These are phyloP conservation scores for Silene vulgaris DNA, from an alignment of 179 eudicot species.

Conservation along the genomic window DNA sequence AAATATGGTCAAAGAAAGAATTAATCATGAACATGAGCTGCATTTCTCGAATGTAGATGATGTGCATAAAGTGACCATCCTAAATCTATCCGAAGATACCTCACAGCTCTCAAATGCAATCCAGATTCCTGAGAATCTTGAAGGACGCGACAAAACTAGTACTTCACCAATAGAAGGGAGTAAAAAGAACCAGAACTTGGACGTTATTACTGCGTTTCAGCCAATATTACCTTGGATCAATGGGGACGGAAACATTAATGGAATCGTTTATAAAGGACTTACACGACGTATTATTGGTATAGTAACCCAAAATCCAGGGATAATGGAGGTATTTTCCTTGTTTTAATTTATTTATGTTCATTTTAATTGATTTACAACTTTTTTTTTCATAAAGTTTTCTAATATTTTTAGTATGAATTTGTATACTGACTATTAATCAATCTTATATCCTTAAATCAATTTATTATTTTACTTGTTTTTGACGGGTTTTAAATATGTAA, in stretches of 20 bases:
- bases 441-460: too few relatives aligned
- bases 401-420: not conserved
- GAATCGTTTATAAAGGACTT: conserved; percentile 65
- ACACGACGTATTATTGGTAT: conserved; percentile 78
- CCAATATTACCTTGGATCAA: conserved; percentile 94
- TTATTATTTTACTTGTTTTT: not conserved
- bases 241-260: conserved; percentile 82
- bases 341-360: not conserved
- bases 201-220: conserved; percentile 31
- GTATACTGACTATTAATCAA: not conserved
- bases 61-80: conserved; percentile 63
- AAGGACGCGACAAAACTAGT: conserved; percentile 30
- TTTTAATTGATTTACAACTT: too few relatives aligned
- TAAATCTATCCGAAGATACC: conserved; percentile 56
- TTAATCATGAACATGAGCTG: conserved; percentile 24
- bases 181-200: conserved; percentile 29
- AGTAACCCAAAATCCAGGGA: conserved; percentile 90
- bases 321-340: conserved; percentile 58
- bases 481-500: not conserved
- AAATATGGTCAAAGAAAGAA: conserved; percentile 25
- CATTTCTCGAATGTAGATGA: conserved; percentile 31
- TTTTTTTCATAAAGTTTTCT: not conserved
- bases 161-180: conserved; percentile 23
- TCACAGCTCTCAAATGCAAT: conserved; percentile 33
- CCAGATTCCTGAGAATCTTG: conserved; percentile 24